Base-by-base conservation (phyloP, 2,329 filamentous ascomycete genomes). In the Ophiostoma triangulosporum region DNA sequence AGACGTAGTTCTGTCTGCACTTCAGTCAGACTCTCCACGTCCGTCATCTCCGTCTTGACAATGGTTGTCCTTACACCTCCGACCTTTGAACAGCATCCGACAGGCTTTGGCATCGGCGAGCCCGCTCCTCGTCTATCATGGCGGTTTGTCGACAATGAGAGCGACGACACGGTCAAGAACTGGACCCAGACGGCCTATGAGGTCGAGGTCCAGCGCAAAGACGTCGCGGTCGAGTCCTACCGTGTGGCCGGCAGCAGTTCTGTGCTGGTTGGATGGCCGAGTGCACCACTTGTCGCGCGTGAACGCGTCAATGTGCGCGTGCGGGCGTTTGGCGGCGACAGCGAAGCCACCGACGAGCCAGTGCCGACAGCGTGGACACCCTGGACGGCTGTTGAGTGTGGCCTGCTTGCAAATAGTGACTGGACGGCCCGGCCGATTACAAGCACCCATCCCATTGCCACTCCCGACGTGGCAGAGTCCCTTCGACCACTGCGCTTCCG, bases 231-330 rank as follows among this genome's bases (percentile, higher is more conserved):
- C 9, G 45, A 57, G 26, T n/a, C 35, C 2, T 56, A 56, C 56
- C 35, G 38, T 1, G 54, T 57, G 17, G 6, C 49, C 12, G 52
- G 52, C 31, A 49, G 50, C 36, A 45, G 49, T 1, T 69, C 67
- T 1, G 59, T 66, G 12, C 60, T 69, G 4, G 65, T 68, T 8
- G 64, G 65, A 5, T 70, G 67, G 68, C 67, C 66, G 9, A 54
- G 58, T 26, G 35, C 49, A 17, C 55, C 57, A 6, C 48, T 60
- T 4, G 17, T 14, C 8, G 54, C 56, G 2, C 50, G 56, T 2
- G 56, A 60, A 38, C 29, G 45, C n/a, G 59, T 55, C 7, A 11
- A n/a, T 1, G 57, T 60, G 48, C 54, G 59, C 6, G 53, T 61
- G 5, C 36, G 57, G 3, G 55, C 52, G 1, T 36, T 29, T 12